Evolutionary conservation across 495 filamentous ascomycete genomes (phyloP).

Genomic region (Stereocaulon alpinum): DNA sequence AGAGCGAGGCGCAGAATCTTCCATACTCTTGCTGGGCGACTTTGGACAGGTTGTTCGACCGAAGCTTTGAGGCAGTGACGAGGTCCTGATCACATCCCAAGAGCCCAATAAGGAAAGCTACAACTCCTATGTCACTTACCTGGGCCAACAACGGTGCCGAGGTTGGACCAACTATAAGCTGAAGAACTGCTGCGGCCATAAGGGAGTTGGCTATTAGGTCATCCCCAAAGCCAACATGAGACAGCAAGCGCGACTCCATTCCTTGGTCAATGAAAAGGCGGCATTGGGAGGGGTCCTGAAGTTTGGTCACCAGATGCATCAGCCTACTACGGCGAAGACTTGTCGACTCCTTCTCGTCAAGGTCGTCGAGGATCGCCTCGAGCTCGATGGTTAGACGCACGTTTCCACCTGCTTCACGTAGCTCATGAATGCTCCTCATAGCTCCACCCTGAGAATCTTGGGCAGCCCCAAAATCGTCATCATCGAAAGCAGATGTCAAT

Average conservation of each 20-base stretch:
- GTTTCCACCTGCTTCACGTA: constrained; percentile 77
- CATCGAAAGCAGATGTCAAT: constrained; percentile 11
- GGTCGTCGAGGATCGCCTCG: constrained; percentile 74
- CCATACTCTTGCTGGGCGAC: constrained; percentile 43
- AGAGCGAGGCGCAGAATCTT: constrained; percentile 39
- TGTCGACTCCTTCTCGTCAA: constrained; percentile 46
- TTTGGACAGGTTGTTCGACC: constrained; percentile 60
- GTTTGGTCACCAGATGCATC: constrained; percentile 63
- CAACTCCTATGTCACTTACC: constrained; percentile 38
- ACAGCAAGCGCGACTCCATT: constrained; percentile 57
- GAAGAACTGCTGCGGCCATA: constrained; percentile 24
- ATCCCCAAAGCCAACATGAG: constrained; percentile 23
- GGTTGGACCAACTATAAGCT: constrained; percentile 40
- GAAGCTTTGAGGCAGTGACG: constrained; percentile 43
- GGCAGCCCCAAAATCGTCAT: constrained; percentile 32
- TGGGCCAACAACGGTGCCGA: constrained; percentile 41
- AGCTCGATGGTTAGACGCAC: constrained; percentile 70
- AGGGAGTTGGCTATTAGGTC: constrained; percentile 29
- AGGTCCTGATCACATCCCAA: constrained; percentile 46
- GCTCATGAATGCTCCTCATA: constrained; percentile 80
- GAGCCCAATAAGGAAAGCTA: constrained; percentile 41
- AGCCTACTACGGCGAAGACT: constrained; percentile 43
- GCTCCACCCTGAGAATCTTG: constrained; percentile 41
- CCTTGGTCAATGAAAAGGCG: constrained; percentile 66
- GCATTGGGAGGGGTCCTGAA: constrained; percentile 53